Conservation (phyloP, 495 filamentous ascomycete species). For the Podospora pseudoanserina region DNA sequence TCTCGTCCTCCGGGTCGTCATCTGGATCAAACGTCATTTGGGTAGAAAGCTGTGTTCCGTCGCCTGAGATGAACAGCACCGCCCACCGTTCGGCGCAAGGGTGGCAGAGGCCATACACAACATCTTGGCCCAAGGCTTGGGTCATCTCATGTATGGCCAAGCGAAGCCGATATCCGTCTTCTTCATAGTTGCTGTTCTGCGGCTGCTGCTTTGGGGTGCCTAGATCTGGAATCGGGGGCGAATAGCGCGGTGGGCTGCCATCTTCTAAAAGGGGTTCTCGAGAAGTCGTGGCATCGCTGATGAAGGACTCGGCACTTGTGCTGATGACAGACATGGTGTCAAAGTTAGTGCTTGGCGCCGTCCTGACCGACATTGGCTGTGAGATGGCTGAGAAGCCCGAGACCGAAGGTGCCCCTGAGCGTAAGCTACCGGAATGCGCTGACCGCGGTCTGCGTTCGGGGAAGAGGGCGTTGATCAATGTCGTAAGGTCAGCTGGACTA, state of each 20-base stretch:
- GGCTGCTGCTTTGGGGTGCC: conserved; percentile 30
- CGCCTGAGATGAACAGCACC: conserved; percentile 69
- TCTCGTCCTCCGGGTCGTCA: conserved; percentile 62
- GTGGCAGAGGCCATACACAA: conserved; percentile 58
- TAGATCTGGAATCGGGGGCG: conserved; percentile 38
- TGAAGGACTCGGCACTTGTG: conserved; percentile 62
- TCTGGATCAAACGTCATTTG: conserved; percentile 70
- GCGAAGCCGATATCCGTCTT: conserved; percentile 53
- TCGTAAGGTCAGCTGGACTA: conserved; percentile 68
- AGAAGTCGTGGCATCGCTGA: conserved; percentile 64
- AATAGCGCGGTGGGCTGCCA: conserved; percentile 41
- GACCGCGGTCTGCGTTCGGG: conserved; percentile 59
- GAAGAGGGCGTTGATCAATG: conserved; percentile 67
- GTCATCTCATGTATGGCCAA: conserved; percentile 63
- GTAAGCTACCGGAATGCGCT: conserved; percentile 48
- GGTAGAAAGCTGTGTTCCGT: conserved; percentile 64
- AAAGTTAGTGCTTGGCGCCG: conserved; percentile 41
- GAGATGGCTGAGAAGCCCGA: conserved; percentile 57
- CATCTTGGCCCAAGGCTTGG: conserved; percentile 57
- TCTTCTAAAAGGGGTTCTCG: conserved; percentile 60
- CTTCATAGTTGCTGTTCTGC: conserved; percentile 45
- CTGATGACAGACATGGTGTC: conserved; percentile 62
- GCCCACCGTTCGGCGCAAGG: conserved; percentile 71
- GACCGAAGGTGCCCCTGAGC: conserved; percentile 64
- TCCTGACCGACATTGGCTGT: conserved; percentile 44